Evolutionary conservation across 495 filamentous ascomycete genomes (phyloP).

Genomic region (Aspergillus asperescens): DNA sequence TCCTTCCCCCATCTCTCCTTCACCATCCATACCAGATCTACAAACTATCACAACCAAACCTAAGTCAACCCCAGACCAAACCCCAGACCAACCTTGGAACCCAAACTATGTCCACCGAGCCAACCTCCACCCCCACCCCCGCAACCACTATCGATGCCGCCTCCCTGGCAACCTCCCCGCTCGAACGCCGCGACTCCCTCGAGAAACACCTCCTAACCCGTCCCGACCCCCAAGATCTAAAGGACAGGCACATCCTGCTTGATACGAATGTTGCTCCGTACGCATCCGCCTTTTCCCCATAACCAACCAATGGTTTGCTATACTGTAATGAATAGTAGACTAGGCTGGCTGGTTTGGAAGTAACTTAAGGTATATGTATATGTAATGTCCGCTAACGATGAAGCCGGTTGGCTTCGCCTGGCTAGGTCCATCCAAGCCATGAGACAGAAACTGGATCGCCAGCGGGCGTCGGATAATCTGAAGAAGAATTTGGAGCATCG

Average conservation of each 20-base stretch:
- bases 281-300: constrained; percentile 17
- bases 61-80: too few relatives aligned
- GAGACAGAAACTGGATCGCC: constrained; percentile 59
- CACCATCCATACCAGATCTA: background rate
- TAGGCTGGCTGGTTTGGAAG: too few relatives aligned
- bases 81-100: background rate
- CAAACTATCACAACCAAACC: too few relatives aligned
- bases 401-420: too few relatives aligned
- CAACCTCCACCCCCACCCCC: constrained; percentile 5
- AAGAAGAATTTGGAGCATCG: constrained; percentile 63
- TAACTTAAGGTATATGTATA: too few relatives aligned
- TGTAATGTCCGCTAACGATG: too few relatives aligned
- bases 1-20: background rate
- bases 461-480: constrained; percentile 56
- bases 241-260: constrained; percentile 67
- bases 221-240: constrained; percentile 75
- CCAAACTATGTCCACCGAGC: constrained; percentile 17
- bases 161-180: constrained; percentile 48
- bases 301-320: too few relatives aligned
- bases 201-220: constrained; percentile 78
- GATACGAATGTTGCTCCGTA: constrained; percentile 68
- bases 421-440: constrained; percentile 56
- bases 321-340: too few relatives aligned
- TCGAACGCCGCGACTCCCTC: constrained; percentile 78
- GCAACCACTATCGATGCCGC: constrained; percentile 37